These are phyloP conservation scores for Globisporangium spiculum DNA, from an alignment of 352 stramenopile genomes.

Conservation along the genomic window DNA sequence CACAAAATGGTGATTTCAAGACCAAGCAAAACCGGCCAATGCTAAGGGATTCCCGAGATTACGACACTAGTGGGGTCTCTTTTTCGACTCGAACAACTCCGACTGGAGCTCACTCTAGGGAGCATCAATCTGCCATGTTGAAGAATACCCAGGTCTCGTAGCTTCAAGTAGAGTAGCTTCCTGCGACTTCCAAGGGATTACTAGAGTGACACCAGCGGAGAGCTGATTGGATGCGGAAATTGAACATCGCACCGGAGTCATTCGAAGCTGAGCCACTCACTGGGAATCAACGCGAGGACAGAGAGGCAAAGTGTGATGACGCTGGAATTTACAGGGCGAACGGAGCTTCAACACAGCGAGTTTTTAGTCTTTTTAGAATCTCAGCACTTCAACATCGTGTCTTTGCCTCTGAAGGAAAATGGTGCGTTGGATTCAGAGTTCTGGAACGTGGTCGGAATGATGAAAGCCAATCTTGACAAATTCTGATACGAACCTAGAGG, in stretches of 20 bases:
- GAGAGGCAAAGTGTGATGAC: background rate
- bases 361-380: background rate
- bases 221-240: too few species aligned
- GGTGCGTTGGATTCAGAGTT: background rate
- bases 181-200: too few species aligned
- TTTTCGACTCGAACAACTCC: background rate
- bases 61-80: background rate
- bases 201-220: too few species aligned
- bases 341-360: background rate
- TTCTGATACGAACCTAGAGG: constrained; percentile 1
- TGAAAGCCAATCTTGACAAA: background rate
- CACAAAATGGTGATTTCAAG: background rate
- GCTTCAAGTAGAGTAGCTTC: too few species aligned
- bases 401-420: background rate
- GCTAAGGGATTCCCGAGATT: background rate
- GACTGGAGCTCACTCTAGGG: background rate
- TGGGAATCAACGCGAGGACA: background rate
- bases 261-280: background rate
- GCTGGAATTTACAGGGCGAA: background rate
- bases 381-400: background rate
- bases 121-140: background rate
- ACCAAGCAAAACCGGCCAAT: background rate
- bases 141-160: background rate
- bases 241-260: background rate
- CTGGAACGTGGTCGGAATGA: background rate